Base-by-base conservation (phyloP, 331 rosid genomes). In the Telfairia occidentalis region DNA sequence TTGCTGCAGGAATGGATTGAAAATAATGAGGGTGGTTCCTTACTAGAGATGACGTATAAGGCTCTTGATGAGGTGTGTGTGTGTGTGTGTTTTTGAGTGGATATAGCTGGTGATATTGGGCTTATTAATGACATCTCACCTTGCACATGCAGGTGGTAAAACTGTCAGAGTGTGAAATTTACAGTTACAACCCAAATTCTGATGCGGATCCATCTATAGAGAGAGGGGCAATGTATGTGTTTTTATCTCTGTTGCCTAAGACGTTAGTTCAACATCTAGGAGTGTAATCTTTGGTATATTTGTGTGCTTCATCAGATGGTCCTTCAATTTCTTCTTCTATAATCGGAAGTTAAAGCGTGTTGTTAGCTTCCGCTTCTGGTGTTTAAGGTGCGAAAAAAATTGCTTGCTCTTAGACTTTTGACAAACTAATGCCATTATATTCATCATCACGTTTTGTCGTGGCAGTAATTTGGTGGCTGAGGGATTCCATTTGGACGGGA, bases 261-360 rank as follows among this genome's bases (percentile, higher is more conserved):
- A 58, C 45, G 45, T 40, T 26, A 34, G 58, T 42, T 19, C 30
- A 29, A 40, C 34, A 23, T 12, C 21, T 48, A 26, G 54, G 26
- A 76, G 21, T 24, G 40, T 61, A 35, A 60, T 52, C 19, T 48
- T 30, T 34, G 37, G 28, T 48, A n/a, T 49, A 23, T 48, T 19
- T 65, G 38, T 49, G 21, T 35, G 71, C 73, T 78, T 34, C 86
- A 95, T 34, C 88, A 95, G 97, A 76, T 95, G 98, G 98, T 88
- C 97, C 74, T 95, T 90, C 84, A 92, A 85, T 77, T 92, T 92
- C 88, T 89, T 95, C 81, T 95, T 95, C 85, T 95, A 91, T 76
- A 92, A 90, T 73, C 76, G 97, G 81, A 95, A 90, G 84, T 90
- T 88, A 38, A 95, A 91, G 86, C 89, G 97, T 37, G 82, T 95